Evolutionary conservation across 169 alveolate species (phyloP), one percentile per base, ranked within the genome.

Genomic region (Plasmodium fragile): DNA sequence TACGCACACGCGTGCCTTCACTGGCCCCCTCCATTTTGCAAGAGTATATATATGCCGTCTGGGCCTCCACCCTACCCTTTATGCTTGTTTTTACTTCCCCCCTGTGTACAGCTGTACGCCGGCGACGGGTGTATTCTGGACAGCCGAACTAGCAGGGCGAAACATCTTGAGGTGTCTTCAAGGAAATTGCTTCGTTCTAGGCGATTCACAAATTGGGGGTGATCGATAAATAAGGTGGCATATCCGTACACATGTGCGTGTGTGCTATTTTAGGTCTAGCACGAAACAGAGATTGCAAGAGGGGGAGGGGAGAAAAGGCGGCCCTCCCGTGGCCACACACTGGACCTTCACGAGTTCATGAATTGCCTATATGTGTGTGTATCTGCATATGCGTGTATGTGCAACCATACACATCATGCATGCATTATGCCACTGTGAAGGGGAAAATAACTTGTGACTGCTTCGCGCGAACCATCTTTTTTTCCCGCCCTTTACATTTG

Each of bases 21-120:
- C 77, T 41, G 34, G 36, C 71, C 25, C 36, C 75, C 81, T 84
- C 93, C 85, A 43, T 53, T 25, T 65, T 65, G 59, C 7, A 16
- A 49, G 59, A 11, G 59, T 49, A 11, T 49, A 22, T 49, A 11
- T 49, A 22, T 4, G 59, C 59, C 0, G 59, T 49, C 22, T 49
- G 22, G 22, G 18, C 16, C 53, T 4, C n/a, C n/a, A n/a, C n/a
- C n/a, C n/a, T n/a, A n/a, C n/a, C 53, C 16, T 4, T 43, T 10
- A 43, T 49, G 22, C 28, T 59, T 8, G 30, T 36, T 25, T 80
- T 16, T 34, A 4, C 36, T 43, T 79, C 32, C 85, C 13, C 34
- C 25, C 55, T 79, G 49, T 36, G 34, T 13, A 0, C 32, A 59
- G 28, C 25, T 59, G 16, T 59, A 25, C 32, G 32, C 73, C 73